phyloP scores from a whole-genome alignment of 1,284 basidiomycete species.

The Leccinum fuscescens region DNA sequence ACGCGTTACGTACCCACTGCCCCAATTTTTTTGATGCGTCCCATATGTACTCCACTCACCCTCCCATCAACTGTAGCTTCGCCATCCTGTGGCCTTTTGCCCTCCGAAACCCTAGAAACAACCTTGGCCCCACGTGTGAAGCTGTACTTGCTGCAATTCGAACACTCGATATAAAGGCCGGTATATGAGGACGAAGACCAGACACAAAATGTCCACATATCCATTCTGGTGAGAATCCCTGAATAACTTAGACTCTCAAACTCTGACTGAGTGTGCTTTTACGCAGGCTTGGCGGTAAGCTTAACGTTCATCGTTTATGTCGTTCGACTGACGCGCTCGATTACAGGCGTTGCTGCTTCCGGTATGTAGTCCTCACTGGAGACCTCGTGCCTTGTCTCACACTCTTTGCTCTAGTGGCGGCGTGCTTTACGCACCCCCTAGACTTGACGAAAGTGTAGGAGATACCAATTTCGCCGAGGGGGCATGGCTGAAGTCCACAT shows the following conservation, averaged over 20 bases:
- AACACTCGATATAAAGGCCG: slow-evolving; percentile 20
- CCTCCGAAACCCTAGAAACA: slow-evolving; percentile 7
- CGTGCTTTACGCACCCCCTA: slow-evolving; percentile 81
- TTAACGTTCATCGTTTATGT: neutral
- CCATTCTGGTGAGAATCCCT: slow-evolving; percentile 58
- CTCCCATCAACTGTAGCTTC: neutral
- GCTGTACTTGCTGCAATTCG: slow-evolving; percentile 8
- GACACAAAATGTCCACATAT: slow-evolving; percentile 38
- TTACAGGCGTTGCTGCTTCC: slow-evolving; percentile 69
- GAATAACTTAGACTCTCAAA: neutral
- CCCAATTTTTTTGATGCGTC: slow-evolving; percentile 1
- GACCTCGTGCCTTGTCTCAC: slow-evolving; percentile 1
- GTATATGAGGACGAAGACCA: slow-evolving; percentile 4
- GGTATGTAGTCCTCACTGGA: slow-evolving; percentile 45
- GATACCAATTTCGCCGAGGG: neutral
- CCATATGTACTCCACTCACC: neutral
- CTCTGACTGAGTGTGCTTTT: slow-evolving; percentile 10
- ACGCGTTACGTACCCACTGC: slow-evolving; percentile 17
- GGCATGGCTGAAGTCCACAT: slow-evolving; percentile 1
- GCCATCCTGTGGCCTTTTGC: slow-evolving; percentile 20
- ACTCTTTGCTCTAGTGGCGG: slow-evolving; percentile 63
- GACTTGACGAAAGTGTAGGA: slow-evolving; percentile 85
- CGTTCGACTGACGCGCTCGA: neutral
- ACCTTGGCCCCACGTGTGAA: slow-evolving; percentile 6
- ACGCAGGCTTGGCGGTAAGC: slow-evolving; percentile 70